Conservation (phyloP, 352 stramenopile genomes). For the Thalassiosira mediterranea region DNA sequence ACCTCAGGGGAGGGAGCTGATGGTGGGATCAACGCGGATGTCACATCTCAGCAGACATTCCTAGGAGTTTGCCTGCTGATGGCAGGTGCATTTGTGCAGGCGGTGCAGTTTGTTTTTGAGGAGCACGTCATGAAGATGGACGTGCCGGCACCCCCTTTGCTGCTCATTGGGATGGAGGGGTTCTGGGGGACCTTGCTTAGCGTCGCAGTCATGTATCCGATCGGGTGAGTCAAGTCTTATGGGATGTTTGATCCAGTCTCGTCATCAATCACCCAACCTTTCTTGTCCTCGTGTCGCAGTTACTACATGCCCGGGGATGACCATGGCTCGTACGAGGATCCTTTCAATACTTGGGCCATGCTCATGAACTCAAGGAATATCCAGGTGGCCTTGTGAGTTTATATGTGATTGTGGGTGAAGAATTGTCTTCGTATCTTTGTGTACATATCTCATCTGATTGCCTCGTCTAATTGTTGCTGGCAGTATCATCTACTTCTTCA, state of each 20-base stretch:
- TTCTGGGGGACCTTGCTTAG: constrained; percentile 94
- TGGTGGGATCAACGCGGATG: constrained; percentile 81
- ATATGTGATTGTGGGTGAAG: background rate
- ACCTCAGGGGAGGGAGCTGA: constrained; percentile 8
- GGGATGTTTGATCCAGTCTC: constrained; percentile 44
- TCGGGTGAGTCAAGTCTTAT: constrained; percentile 83
- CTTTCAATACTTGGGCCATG: constrained; percentile 83
- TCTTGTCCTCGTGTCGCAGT: background rate
- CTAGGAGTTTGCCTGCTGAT: constrained; percentile 94
- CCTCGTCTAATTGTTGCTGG: too few relatives aligned
- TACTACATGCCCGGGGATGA: constrained; percentile 90
- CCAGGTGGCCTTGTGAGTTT: constrained; percentile 57
- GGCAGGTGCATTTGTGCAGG: constrained; percentile 92
- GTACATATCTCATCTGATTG: constrained; percentile 36
- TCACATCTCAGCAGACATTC: constrained; percentile 79
- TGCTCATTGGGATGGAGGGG: constrained; percentile 95
- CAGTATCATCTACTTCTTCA: constrained; percentile 89
- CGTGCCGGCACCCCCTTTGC: constrained; percentile 88
- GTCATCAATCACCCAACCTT: constrained; percentile 14
- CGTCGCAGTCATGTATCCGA: constrained; percentile 91
- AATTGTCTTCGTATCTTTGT: background rate
- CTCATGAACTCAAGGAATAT: constrained; percentile 74
- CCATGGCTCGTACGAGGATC: constrained; percentile 92
- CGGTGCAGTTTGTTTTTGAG: constrained; percentile 96
- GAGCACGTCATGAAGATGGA: constrained; percentile 97